Evolutionary conservation across 2,329 filamentous ascomycete species (phyloP).

Genomic region (Ascocoryne sarcoides): DNA sequence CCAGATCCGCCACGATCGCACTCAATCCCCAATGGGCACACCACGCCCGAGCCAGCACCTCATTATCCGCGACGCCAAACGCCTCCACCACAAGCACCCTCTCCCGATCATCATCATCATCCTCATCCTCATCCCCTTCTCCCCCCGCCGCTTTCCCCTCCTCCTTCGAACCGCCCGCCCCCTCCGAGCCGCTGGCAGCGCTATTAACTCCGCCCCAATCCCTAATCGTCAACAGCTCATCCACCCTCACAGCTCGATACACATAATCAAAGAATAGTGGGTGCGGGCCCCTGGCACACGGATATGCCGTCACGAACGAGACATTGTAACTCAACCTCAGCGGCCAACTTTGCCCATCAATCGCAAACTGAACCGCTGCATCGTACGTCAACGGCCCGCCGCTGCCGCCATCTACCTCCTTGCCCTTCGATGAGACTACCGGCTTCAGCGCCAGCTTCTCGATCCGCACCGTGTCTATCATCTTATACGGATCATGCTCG

Average conservation of each 20-base stretch:
- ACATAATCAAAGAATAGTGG: conserved; percentile 66
- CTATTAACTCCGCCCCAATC: conserved; percentile 45
- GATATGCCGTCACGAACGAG: conserved; percentile 56
- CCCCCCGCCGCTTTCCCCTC: neutral
- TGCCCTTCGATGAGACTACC: conserved; percentile 20
- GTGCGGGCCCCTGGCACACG: conserved; percentile 55
- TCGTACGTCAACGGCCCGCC: conserved; percentile 43
- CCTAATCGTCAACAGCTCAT: conserved; percentile 55
- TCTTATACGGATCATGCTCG: conserved; percentile 40
- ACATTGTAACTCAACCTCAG: conserved; percentile 55
- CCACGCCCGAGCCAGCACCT: conserved; percentile 69
- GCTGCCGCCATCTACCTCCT: conserved; percentile 8
- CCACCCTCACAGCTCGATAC: conserved; percentile 49
- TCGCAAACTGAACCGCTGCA: conserved; percentile 54
- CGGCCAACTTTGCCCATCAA: conserved; percentile 55
- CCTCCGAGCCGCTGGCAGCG: neutral
- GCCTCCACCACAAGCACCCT: conserved; percentile 65
- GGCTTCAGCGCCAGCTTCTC: conserved; percentile 56
- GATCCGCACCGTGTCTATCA: conserved; percentile 58
- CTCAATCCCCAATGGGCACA: conserved; percentile 67
- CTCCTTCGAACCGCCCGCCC: neutral
- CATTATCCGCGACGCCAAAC: conserved; percentile 65
- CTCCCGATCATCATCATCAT: conserved; percentile 45
- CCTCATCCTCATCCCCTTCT: conserved; percentile 3
- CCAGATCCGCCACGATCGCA: conserved; percentile 60